These are phyloP conservation scores for Anthracocystis walkeri DNA, from an alignment of 1,284 basidiomycete species.

Conservation along the genomic window DNA sequence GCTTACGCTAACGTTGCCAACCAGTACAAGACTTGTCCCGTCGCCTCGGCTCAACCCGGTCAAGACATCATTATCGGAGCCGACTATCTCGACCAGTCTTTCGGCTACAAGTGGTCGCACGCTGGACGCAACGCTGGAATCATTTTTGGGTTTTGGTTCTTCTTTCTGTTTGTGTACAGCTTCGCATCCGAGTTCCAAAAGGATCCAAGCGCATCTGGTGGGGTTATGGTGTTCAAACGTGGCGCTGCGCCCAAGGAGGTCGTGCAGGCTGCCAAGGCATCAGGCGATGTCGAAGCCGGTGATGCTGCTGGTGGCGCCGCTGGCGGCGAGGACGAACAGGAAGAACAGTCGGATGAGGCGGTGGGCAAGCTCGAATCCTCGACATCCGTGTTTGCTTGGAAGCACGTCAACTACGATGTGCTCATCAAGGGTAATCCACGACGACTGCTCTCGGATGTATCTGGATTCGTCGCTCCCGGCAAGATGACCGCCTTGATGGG, in stretches of 20 bases:
- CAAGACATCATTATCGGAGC: conserved; percentile 36
- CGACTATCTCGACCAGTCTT: conserved; percentile 41
- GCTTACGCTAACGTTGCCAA: conserved; percentile 30
- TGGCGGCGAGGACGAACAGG: conserved; percentile 1
- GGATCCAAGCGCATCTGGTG: conserved; percentile 56
- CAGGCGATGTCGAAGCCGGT: conserved; percentile 28
- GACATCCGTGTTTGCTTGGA: conserved; percentile 56
- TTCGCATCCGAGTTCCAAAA: conserved; percentile 57
- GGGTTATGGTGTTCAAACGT: conserved; percentile 62
- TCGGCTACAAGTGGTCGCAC: conserved; percentile 48
- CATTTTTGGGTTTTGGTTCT: conserved; percentile 56
- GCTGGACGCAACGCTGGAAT: conserved; percentile 58
- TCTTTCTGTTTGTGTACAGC: conserved; percentile 49
- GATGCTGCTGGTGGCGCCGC: conserved; percentile 15
- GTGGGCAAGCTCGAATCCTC: conserved; percentile 47
- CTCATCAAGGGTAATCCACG: conserved; percentile 56
- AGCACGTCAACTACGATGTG: conserved; percentile 57
- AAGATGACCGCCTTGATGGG: conserved; percentile 65
- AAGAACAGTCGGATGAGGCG: conserved; percentile 13
- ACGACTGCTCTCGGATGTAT: conserved; percentile 70
- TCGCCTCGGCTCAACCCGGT: conserved; percentile 52
- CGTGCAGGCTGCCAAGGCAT: conserved; percentile 26
- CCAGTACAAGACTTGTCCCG: conserved; percentile 57
- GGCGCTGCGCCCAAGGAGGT: conserved; percentile 37
- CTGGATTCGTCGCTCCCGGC: conserved; percentile 58